Evolutionary conservation across 805 yeast genomes (phyloP), one percentile per base, ranked within the genome.

Genomic region (Saturnispora sekii): DNA sequence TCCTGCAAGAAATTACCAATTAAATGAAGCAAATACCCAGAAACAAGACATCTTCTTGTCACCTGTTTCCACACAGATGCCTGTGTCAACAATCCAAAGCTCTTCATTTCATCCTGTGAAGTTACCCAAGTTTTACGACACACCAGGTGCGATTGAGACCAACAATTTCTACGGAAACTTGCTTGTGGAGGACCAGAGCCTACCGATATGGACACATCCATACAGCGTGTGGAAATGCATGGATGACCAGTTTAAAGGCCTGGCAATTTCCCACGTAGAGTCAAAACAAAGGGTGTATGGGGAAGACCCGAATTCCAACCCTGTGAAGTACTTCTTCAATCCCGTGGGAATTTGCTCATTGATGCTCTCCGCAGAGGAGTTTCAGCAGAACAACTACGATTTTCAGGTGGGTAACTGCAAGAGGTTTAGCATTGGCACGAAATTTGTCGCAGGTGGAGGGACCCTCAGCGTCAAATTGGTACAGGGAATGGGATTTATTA

Each of bases 151-250:
- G 10, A 68, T 81, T 28, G 80, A 80, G 48, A 84, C 95, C 7
- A 85, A 85, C 60, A 84, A 84, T 56, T 85, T 84, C 56, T 85
- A 79, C 59, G 81, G 83, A 32, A 85, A 85, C 61, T 62, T 85
- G 60, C 61, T 84, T 10, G 68, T 85, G 32, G 87, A 72, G 1
- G 70, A 71, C 45, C 90, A 82, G 56, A 74, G 77, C 2, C 67
- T 74, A 46, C 85, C 90, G 0, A 73, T 79, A 0, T 85, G 89
- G 88, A 77, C 90, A 0, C 87, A 82, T 53, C 95, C 95, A 1
- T 84, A 84, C 56, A 76, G 85, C 29, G 63, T 83, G 5, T 84
- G 89, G 90, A 71, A 72, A 50, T 66, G 80, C 8, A 52, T 45
- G 3, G 66, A 62, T 40, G 59, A 58, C 16, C 52, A 54, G 15